A percentile compares a stretch with the other conserved stretches of the same genome.
phyloP scores from a whole-genome alignment of 257 asterid genomes.

The Fraxinus anomala region DNA sequence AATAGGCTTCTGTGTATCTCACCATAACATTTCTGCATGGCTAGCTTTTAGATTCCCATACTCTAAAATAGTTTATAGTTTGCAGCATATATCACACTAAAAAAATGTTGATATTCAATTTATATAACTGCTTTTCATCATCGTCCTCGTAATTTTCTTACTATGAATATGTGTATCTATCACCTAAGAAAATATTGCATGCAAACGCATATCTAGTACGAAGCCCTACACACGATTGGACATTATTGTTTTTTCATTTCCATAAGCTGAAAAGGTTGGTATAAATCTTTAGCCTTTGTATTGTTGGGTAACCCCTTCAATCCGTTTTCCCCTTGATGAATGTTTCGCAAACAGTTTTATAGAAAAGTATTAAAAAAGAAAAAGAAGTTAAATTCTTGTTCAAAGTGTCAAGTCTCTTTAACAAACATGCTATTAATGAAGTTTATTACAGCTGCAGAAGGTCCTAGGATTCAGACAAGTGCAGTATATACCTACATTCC shows the following conservation, averaged over 20 bases:
- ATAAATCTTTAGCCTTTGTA: too few species aligned
- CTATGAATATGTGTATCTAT: not conserved
- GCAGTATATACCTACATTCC: conserved; percentile 43
- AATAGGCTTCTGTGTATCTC: too few species aligned
- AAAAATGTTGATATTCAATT: not conserved
- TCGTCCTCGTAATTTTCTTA: not conserved
- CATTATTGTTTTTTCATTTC: not conserved
- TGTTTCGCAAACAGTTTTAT: not conserved
- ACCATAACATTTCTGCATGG: too few species aligned
- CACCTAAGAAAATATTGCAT: not conserved
- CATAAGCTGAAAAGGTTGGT: too few species aligned
- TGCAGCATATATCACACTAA: too few species aligned
- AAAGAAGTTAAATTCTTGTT: too few species aligned
- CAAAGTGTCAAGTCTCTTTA: not conserved
- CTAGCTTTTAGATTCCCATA: too few species aligned
- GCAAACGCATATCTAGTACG: not conserved
- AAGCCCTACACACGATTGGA: not conserved
- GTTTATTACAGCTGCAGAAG: conserved; percentile 28
- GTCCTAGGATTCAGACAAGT: conserved; percentile 27
- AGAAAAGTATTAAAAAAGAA: too few species aligned
- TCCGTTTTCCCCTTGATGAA: not conserved
- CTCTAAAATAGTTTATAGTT: too few species aligned
- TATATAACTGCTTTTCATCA: not conserved
- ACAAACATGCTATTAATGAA: not conserved
- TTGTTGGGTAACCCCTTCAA: not conserved